Conservation (phyloP, 2,329 filamentous ascomycete species). For the Neofusicoccum sp. region DNA sequence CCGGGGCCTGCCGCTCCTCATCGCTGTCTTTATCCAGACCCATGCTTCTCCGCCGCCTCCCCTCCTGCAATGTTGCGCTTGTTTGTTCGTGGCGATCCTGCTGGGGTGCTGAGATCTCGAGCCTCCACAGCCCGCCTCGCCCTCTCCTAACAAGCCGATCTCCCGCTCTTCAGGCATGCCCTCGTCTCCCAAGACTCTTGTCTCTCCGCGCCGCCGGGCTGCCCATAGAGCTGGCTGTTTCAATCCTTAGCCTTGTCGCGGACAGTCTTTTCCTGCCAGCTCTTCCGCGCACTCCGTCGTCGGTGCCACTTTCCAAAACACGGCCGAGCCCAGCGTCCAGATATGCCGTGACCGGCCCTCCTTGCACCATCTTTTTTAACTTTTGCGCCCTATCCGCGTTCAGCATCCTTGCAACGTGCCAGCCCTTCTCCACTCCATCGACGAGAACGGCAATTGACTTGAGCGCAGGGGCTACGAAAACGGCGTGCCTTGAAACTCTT, state of each 20-base stretch:
- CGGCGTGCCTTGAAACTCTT: constrained; percentile 8
- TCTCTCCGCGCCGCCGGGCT: not conserved
- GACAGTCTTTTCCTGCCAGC: not conserved
- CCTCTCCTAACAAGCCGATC: not conserved
- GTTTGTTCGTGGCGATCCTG: not conserved
- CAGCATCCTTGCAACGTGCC: not conserved
- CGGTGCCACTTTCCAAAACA: constrained; percentile 4
- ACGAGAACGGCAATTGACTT: not conserved
- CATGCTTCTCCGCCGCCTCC: not conserved
- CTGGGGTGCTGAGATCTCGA: not conserved
- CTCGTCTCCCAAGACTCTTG: not conserved
- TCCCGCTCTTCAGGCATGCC: not conserved
- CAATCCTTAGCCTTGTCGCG: not conserved
- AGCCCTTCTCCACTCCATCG: not conserved
- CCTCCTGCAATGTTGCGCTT: not conserved
- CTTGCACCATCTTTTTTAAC: not conserved
- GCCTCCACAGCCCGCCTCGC: not conserved
- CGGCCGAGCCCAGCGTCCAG: not conserved
- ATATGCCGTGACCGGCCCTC: not conserved
- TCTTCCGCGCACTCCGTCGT: not conserved
- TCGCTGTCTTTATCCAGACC: not conserved
- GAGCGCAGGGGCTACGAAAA: constrained; percentile 10
- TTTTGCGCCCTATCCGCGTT: constrained; percentile 6
- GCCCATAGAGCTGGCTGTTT: not conserved
- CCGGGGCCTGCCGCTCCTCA: not conserved